Evolutionary conservation across 805 yeast species (phyloP).

Genomic region (Nakazawaea peltata): DNA sequence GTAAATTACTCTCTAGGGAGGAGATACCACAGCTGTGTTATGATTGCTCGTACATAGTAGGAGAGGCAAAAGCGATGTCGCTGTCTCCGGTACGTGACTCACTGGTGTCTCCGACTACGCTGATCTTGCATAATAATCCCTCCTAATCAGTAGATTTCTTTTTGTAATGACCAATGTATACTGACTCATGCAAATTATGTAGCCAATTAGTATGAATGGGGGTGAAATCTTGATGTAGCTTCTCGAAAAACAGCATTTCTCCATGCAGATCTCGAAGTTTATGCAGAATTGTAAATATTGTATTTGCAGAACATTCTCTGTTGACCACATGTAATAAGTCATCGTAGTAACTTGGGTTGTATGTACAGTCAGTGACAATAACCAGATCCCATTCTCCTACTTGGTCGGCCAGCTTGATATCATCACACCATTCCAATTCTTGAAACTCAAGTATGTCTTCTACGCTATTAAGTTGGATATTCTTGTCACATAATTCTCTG

Average conservation of each 20-base stretch:
- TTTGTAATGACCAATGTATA: constrained; percentile 5
- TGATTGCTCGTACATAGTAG: constrained; percentile 8
- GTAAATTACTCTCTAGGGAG: no score
- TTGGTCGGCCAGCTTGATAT: constrained; percentile 13
- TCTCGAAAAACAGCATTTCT: constrained; percentile 5
- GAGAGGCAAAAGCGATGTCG: constrained; percentile 8
- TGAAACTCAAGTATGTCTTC: constrained; percentile 15
- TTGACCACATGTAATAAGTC: constrained; percentile 22
- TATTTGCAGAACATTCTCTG: constrained; percentile 8
- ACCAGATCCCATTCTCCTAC: constrained; percentile 29
- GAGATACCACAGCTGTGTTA: no score
- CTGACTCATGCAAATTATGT: constrained; percentile 6
- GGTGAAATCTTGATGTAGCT: background rate
- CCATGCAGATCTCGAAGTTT: constrained; percentile 12
- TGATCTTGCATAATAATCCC: constrained; percentile 3
- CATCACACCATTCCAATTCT: constrained; percentile 29
- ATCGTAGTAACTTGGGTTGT: constrained; percentile 31
- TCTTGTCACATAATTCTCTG: constrained; percentile 23
- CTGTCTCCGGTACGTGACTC: no score
- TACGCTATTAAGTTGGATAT: constrained; percentile 18
- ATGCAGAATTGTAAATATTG: constrained; percentile 21
- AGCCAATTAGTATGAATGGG: constrained; percentile 1
- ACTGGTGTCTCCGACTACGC: no score
- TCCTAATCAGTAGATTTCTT: constrained; percentile 1
- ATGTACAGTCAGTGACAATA: constrained; percentile 33